These are phyloP conservation scores for Huntiella omanensis DNA, from an alignment of 2,329 filamentous ascomycete species.

Conservation along the genomic window DNA sequence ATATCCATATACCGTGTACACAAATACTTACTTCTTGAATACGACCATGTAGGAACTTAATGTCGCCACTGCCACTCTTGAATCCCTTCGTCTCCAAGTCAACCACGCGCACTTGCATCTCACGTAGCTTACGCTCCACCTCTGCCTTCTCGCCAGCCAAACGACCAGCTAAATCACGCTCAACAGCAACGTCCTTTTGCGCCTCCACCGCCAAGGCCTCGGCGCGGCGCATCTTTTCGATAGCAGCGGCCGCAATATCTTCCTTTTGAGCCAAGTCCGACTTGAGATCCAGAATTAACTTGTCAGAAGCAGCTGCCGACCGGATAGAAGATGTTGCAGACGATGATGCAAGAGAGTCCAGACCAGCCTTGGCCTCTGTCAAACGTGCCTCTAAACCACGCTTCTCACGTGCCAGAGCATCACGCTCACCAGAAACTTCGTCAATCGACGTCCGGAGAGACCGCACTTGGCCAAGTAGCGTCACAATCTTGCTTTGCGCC, in stretches of 20 bases:
- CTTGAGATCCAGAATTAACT: constrained; percentile 76
- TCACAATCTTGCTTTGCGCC: constrained; percentile 81
- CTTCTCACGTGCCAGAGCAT: constrained; percentile 74
- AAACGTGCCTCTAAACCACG: constrained; percentile 69
- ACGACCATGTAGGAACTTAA: constrained; percentile 82
- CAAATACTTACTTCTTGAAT: constrained; percentile 70
- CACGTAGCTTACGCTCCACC: constrained; percentile 77
- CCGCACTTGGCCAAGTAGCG: constrained; percentile 74
- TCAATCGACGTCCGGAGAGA: constrained; percentile 68
- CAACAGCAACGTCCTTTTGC: constrained; percentile 76
- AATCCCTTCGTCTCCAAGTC: constrained; percentile 96
- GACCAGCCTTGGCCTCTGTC: constrained; percentile 67
- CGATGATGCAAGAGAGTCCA: constrained; percentile 56
- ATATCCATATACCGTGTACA: not conserved
- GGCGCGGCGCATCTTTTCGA: constrained; percentile 92
- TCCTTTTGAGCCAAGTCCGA: constrained; percentile 79
- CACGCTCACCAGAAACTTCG: constrained; percentile 68
- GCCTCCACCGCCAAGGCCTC: constrained; percentile 75
- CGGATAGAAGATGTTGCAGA: constrained; percentile 74
- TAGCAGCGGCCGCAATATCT: constrained; percentile 74
- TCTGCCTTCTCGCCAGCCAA: constrained; percentile 79
- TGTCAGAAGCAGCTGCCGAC: constrained; percentile 74
- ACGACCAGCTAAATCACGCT: constrained; percentile 63
- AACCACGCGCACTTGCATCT: constrained; percentile 73
- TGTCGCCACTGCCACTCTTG: constrained; percentile 82